Evolutionary conservation across 495 filamentous ascomycete genomes (phyloP).

Genomic region (Penicillium antarcticum): DNA sequence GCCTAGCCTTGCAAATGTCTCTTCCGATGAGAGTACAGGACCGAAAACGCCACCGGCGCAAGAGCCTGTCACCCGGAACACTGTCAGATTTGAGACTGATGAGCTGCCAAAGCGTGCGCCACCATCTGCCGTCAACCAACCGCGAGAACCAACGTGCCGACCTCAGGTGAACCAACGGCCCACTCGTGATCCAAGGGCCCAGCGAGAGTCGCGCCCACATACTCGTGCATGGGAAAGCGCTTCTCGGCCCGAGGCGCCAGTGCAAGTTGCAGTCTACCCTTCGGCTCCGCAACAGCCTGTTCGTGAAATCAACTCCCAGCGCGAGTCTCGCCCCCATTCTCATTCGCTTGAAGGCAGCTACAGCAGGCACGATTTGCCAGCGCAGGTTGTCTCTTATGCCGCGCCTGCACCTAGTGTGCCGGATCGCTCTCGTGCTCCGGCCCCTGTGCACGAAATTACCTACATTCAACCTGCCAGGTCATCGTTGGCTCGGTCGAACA

Average conservation of each 20-base stretch:
- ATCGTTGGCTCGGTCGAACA: slow-evolving; percentile 20
- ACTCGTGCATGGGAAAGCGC: background rate
- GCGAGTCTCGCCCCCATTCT: background rate
- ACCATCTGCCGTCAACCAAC: slow-evolving; percentile 7
- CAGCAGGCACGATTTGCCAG: background rate
- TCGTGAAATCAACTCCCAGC: background rate
- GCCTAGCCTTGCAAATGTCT: slow-evolving; percentile 20
- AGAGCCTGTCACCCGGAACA: slow-evolving; percentile 17
- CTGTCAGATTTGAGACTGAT: background rate
- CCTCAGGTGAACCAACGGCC: slow-evolving; percentile 2
- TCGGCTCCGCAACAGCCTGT: background rate
- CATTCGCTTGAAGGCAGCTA: background rate
- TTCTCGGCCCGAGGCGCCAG: background rate
- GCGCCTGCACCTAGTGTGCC: background rate
- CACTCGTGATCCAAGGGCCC: background rate
- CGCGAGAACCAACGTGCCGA: slow-evolving; percentile 5
- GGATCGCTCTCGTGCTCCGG: slow-evolving; percentile 6
- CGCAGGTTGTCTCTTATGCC: slow-evolving; percentile 2
- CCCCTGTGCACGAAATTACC: slow-evolving; percentile 1
- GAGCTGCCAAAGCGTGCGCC: background rate
- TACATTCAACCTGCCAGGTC: background rate
- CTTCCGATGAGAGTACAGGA: slow-evolving; percentile 37
- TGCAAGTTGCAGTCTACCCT: background rate
- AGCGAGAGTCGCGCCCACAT: background rate
- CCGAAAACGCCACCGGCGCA: slow-evolving; percentile 32